Conservation (phyloP, 1,139 yeast species). For the Hyphopichia khmerensis region DNA sequence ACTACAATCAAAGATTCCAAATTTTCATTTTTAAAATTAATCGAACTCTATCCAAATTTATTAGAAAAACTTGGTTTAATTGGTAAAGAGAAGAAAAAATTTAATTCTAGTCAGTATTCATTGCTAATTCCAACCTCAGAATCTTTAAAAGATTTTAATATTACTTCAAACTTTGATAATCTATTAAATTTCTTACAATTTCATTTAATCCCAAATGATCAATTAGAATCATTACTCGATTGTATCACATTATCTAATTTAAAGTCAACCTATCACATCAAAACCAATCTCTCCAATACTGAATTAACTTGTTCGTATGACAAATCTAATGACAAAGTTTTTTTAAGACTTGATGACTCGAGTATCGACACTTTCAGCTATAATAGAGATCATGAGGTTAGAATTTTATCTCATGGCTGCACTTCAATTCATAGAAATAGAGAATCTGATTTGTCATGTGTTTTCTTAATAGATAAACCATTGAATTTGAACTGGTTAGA, state of each 20-base stretch:
- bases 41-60: constrained; percentile 37
- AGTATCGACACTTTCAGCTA: constrained; percentile 25
- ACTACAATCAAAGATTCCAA: constrained; percentile 45
- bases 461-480: constrained; percentile 72
- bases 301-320: constrained; percentile 43
- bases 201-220: constrained; percentile 66
- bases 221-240: constrained; percentile 31
- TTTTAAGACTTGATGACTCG: constrained; percentile 27
- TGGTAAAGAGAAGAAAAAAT: constrained; percentile 12
- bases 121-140: constrained; percentile 71
- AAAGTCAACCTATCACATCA: constrained; percentile 6
- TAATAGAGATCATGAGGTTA: constrained; percentile 59
- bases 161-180: constrained; percentile 42
- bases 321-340: constrained; percentile 38
- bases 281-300: constrained; percentile 38
- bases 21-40: constrained; percentile 46
- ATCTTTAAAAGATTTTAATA: constrained; percentile 53
- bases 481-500: constrained; percentile 57
- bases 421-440: constrained; percentile 34
- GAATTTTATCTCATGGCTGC: constrained; percentile 68
- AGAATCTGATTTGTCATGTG: constrained; percentile 43
- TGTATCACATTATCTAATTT: constrained; percentile 22
- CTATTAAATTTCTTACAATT: constrained; percentile 59
- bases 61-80: constrained; percentile 18
- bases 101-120: constrained; percentile 47